Base-by-base conservation (phyloP, 441 rosid genomes). In the Euphorbia corollata region DNA sequence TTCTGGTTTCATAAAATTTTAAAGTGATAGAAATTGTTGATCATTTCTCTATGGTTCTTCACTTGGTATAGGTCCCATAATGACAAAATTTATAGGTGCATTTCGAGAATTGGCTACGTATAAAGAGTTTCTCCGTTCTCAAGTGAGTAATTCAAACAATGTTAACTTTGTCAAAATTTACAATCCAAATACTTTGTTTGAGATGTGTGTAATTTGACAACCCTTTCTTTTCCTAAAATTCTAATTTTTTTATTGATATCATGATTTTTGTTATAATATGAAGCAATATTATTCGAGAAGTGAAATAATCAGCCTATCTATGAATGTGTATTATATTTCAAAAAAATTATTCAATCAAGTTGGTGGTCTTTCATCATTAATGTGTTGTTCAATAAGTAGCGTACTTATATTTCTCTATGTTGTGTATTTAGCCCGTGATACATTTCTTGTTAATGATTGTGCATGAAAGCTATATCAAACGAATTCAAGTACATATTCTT, bases 101-200 rank as follows among this genome's bases (percentile, higher is more conserved):
- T 83, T 92, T 77, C 88, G 82, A 45, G 98, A 92, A 82, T 85
- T 92, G 81, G 82, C 91, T 72, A 77, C 89, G 54, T 85, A 84
- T 65, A 89, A 89, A 75, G 98, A 92, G 87, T 83, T 92, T 75
- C 88, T 92, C 64, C 83, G 85, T 78, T 86, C 98, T 69, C 92
- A 92, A 80, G 95, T 92, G 78, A 83, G 88, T 81, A 43, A 73
- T 76, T 58, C 65, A 41, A 38, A 22, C 4, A 19, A 30, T 20
- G 58, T 22, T 8, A 1, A n/a, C 15, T 54, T 20, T 19, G 58
- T 16, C 58, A 54, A 22, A 19, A 54, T 54, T 22, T 19, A 24
- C 11, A 54, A 54, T 20, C 30, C 58, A 54, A 19, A 54, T 54
- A 19, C 58, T 54, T 54, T 7, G 58, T 54, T 19, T 54, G 4